phyloP scores from a whole-genome alignment of 805 yeast genomes.

The Lachancea quebecensis region DNA sequence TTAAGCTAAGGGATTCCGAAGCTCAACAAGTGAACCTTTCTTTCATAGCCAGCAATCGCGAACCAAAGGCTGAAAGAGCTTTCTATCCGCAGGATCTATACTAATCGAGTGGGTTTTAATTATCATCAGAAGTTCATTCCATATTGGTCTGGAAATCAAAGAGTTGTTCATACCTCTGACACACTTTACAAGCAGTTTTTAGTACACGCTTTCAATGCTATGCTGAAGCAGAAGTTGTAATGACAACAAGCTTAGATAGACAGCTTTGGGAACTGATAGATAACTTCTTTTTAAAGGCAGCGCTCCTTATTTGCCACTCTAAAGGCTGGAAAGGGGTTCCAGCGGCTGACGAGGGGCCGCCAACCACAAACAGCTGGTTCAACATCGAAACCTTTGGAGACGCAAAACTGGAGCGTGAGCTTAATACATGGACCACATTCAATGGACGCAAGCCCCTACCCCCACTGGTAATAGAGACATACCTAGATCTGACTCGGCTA shows the following conservation, averaged over 20 bases:
- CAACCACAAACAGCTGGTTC: conserved; percentile 14
- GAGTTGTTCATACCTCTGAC: background rate
- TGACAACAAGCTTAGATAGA: conserved; percentile 12
- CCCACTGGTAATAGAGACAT: conserved; percentile 83
- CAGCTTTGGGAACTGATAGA: conserved; percentile 37
- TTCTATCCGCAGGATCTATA: no score
- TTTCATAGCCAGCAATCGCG: background rate
- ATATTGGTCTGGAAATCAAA: no score
- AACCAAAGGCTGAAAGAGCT: background rate
- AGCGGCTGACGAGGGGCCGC: conserved; percentile 13
- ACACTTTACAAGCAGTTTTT: background rate
- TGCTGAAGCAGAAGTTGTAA: background rate
- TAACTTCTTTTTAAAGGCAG: conserved; percentile 59
- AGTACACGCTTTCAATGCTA: background rate
- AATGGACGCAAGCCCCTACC: conserved; percentile 45
- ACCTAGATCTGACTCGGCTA: conserved; percentile 56
- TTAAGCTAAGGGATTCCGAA: background rate
- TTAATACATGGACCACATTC: conserved; percentile 60
- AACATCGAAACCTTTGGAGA: conserved; percentile 11
- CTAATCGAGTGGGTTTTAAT: no score
- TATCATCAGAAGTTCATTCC: no score
- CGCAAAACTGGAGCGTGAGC: conserved; percentile 12
- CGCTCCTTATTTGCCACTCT: conserved; percentile 48
- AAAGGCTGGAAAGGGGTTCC: conserved; percentile 27
- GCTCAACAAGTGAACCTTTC: background rate